Base-by-base conservation (phyloP, 768 basidiomycete genomes). In the Tylopilus cervinicoccineus region DNA sequence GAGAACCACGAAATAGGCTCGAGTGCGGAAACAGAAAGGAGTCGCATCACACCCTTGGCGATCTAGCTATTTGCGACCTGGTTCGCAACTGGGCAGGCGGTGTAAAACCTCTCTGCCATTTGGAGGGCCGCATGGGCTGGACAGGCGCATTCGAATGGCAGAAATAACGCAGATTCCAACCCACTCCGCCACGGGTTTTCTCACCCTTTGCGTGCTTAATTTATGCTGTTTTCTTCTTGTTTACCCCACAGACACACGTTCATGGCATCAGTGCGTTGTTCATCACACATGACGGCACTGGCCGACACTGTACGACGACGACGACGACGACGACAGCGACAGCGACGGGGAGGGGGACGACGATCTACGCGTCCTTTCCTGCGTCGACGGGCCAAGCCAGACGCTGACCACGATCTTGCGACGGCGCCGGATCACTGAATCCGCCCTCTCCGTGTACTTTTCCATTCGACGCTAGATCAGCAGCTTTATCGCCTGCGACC, bases 61-160 rank as follows among this genome's bases (percentile, higher is more conserved):
- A 26, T 34, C 40, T 36, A 36, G 17, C 34, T 48, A 38, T 51
- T 50, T 52, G 34, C 50, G 57, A 52, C 43, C 9, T 6, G 2
- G n/a, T 17, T 33, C 7, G 33, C n/a, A 33, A 20, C n/a, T n/a
- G n/a, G n/a, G n/a, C n/a, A n/a, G n/a, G n/a, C n/a, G n/a, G n/a
- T n/a, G n/a, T n/a, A n/a, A n/a, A n/a, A n/a, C n/a, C n/a, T n/a
- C n/a, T n/a, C n/a, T n/a, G n/a, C n/a, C n/a, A n/a, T n/a, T n/a
- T n/a, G n/a, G n/a, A n/a, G n/a, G n/a, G n/a, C n/a, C n/a, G n/a
- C n/a, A n/a, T n/a, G n/a, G n/a, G n/a, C n/a, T n/a, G n/a, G n/a
- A n/a, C n/a, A n/a, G n/a, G n/a, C n/a, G 20, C 32, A 31, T 52
- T 51, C 64, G 36, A 66, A 64, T 66, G 64, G 63, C 63, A 55